Conservation (phyloP, 2,329 filamentous ascomycete genomes). For the Tolypocladium ovalisporum region DNA sequence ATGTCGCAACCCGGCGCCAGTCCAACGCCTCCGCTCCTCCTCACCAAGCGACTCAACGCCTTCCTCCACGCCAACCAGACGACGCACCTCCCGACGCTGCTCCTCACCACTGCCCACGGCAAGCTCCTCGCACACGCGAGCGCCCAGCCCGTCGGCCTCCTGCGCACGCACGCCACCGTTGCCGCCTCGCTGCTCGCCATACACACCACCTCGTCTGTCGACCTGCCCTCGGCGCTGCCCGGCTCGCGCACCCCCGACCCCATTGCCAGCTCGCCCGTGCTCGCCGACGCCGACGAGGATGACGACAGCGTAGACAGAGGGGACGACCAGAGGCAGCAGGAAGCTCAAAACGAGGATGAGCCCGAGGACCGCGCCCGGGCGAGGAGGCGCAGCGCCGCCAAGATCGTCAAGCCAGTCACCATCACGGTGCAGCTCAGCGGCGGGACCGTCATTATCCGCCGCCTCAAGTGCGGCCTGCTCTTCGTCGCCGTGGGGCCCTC, state of each 20-base stretch:
- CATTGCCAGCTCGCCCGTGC: conserved; percentile 12
- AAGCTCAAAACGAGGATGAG: conserved; percentile 5
- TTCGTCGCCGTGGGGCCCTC: conserved; percentile 49
- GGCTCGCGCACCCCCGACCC: conserved; percentile 18
- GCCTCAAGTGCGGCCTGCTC: conserved; percentile 46
- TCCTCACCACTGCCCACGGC: conserved; percentile 48
- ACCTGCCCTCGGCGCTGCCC: conserved; percentile 31
- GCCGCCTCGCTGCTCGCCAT: conserved; percentile 51
- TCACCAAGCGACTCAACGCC: conserved; percentile 53
- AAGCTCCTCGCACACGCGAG: conserved; percentile 54
- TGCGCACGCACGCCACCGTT: conserved; percentile 54
- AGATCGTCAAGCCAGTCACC: conserved; percentile 24
- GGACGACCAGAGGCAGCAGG: conserved; percentile 10
- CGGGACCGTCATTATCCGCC: conserved; percentile 47
- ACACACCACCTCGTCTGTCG: conserved; percentile 34
- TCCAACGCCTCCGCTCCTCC: conserved; percentile 46
- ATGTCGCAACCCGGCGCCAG: conserved; percentile 8
- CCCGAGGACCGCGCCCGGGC: conserved; percentile 1
- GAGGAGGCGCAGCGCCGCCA: conserved; percentile 1
- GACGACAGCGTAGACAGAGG: conserved; percentile 11
- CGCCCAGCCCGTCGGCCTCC: conserved; percentile 39
- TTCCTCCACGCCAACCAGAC: conserved; percentile 51
- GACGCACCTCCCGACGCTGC: conserved; percentile 44
- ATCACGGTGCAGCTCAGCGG: conserved; percentile 49
- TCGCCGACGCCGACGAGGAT: conserved; percentile 11